Conservation (phyloP, 2,329 filamentous ascomycete genomes). For the Metarhizium humberi region DNA sequence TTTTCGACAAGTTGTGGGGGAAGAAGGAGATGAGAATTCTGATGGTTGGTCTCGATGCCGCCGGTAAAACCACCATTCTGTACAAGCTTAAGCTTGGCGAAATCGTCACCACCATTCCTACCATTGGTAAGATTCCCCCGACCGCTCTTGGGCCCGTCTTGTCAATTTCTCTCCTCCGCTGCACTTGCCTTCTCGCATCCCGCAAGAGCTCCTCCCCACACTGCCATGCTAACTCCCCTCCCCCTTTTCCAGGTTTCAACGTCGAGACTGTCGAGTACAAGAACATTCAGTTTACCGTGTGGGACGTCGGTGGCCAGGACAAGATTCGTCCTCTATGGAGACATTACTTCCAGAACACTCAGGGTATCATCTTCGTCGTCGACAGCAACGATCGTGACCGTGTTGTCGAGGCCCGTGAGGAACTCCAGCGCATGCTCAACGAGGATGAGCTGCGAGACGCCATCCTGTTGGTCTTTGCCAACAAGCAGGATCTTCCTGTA, state of each 20-base stretch:
- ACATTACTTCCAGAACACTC: slow-evolving; percentile 99
- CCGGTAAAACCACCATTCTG: slow-evolving; percentile 99
- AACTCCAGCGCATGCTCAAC: slow-evolving; percentile 97
- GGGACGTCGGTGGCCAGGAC: slow-evolving; percentile 99
- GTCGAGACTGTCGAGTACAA: slow-evolving; percentile 99
- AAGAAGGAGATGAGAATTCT: slow-evolving; percentile 99
- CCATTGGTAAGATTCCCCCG: slow-evolving; percentile 63
- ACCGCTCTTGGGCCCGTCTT: not conserved
- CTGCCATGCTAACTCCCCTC: slow-evolving; percentile 8
- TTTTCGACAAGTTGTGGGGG: slow-evolving; percentile 93
- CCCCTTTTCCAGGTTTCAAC: slow-evolving; percentile 69
- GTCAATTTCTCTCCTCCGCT: not conserved
- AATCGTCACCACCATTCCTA: slow-evolving; percentile 98
- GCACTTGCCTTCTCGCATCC: not conserved
- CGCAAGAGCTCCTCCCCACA: not conserved
- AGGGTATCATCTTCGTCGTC: slow-evolving; percentile 99
- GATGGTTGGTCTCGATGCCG: slow-evolving; percentile 98
- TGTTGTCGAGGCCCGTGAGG: slow-evolving; percentile 92
- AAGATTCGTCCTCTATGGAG: slow-evolving; percentile 99
- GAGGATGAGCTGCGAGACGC: slow-evolving; percentile 98
- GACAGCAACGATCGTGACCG: slow-evolving; percentile 98
- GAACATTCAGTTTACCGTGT: slow-evolving; percentile 99
- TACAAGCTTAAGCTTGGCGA: slow-evolving; percentile 99
- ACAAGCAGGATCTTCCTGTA: slow-evolving; percentile 99
- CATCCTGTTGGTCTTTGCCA: slow-evolving; percentile 93